Base-by-base conservation (phyloP, 2,329 filamentous ascomycete species). In the Botryosphaeria dothidea region DNA sequence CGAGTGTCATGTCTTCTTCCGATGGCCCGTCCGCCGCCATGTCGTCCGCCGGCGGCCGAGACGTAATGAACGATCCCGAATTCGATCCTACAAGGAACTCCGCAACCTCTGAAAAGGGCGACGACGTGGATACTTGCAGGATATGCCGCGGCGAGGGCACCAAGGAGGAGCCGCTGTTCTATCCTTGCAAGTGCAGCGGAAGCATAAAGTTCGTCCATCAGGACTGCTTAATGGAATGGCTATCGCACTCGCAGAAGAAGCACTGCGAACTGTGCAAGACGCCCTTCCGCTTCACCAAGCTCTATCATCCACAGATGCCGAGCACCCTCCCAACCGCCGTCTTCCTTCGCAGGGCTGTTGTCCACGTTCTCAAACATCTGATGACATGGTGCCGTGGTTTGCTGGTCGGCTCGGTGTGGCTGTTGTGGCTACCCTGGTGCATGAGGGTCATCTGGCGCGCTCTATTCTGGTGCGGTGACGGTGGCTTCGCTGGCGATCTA, bases 231-330 rank as follows among this genome's bases (percentile, higher is more conserved):
- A 97, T 99, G 90, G 93, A 98, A 79, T 99, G 95, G 95, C 84
- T 99, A 23, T 94, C 93, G 57, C 96, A 99, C 78, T 98, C 95
- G 1, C 93, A 99, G 77, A 99, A 99, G 86, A 98, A 98, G 79
- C 92, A 99, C 82, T 99, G 96, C 84, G 95, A 99, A 82, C 88
- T 99, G 38, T 99, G 95, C 88, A 99, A 99, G 82, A 99, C 95
- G 2, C 90, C 93, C 0, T 99, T 98, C 75, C 91, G 93, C 67
- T 99, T 99, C 82, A 99, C 95, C 62, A 99, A 99, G 79, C 86
- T 99, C 43, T 99, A 99, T 81, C 89, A 93, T 67, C 92, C 93
- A 3, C 87, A 93, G 74, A 99, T 99, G 95, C 96, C 95, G 1
- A 86, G 87, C 68, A 88, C 86, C 13, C 85, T 99, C 15, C 95